phyloP scores from a whole-genome alignment of 176 grass and related monocot genomes.

The Pontederia paniculata region DNA sequence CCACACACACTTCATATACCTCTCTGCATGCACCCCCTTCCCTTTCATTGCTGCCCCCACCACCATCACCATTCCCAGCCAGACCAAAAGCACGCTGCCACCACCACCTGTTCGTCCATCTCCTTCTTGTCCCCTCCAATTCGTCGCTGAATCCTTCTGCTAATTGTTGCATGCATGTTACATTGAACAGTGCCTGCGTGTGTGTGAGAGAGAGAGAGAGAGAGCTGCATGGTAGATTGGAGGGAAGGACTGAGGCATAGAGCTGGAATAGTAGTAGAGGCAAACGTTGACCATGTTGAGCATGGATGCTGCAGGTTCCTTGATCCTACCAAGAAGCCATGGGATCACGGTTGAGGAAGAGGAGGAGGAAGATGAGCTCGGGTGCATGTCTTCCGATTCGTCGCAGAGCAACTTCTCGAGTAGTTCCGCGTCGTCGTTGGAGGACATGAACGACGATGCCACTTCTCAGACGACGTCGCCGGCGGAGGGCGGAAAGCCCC shows the following conservation, averaged over 20 bases:
- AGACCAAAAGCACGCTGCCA: no score
- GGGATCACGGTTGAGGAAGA: constrained; percentile 13
- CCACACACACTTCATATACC: no score
- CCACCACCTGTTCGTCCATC: no score
- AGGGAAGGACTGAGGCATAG: background rate
- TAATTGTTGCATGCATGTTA: no score
- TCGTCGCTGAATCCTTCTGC: no score
- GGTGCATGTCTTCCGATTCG: background rate
- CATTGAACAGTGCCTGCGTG: no score
- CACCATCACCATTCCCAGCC: no score
- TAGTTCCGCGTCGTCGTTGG: background rate
- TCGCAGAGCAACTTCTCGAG: background rate
- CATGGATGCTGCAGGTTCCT: constrained; percentile 2
- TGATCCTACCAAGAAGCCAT: background rate
- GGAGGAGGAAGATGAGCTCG: background rate
- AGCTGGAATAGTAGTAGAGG: background rate
- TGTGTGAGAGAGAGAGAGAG: background rate
- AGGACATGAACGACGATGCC: background rate
- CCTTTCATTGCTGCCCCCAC: no score
- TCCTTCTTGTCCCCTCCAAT: no score
- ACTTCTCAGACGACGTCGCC: background rate
- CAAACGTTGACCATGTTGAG: background rate
- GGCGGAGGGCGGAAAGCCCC: background rate
- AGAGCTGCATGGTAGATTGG: background rate
- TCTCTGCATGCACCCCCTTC: no score